Conservation (phyloP, 768 basidiomycete species). For the Hygrocybe coccinea region DNA sequence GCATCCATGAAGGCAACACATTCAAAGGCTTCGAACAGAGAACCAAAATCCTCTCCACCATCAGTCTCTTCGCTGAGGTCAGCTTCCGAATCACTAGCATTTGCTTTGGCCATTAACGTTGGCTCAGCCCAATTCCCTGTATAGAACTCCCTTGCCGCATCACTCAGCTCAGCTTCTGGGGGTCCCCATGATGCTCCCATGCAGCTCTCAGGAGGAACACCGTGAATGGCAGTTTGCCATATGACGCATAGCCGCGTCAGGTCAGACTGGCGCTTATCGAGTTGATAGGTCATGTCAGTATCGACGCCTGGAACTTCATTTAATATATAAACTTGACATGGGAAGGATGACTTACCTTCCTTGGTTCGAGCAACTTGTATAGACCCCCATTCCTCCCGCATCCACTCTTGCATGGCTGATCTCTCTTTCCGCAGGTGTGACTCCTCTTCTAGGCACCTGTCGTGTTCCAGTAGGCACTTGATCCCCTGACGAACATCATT, state of each 20-base stretch:
- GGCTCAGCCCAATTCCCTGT: not conserved
- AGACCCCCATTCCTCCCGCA: conserved; percentile 23
- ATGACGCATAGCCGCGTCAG: not conserved
- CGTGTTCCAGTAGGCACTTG: not conserved
- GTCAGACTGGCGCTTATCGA: not conserved
- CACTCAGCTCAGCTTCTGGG: not conserved
- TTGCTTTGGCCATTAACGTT: too few species aligned
- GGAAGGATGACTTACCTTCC: not conserved
- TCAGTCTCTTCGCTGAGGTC: too few species aligned
- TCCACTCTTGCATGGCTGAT: conserved; percentile 23
- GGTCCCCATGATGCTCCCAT: not conserved
- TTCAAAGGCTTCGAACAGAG: too few species aligned
- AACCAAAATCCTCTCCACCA: too few species aligned
- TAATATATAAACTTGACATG: not conserved
- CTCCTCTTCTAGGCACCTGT: conserved; percentile 8
- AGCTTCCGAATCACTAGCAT: too few species aligned
- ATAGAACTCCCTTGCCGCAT: not conserved
- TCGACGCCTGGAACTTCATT: not conserved
- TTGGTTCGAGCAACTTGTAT: not conserved
- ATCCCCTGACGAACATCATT: conserved; percentile 2
- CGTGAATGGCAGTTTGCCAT: not conserved
- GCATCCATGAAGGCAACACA: too few species aligned
- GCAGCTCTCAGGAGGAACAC: not conserved
- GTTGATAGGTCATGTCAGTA: not conserved
- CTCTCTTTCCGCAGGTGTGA: conserved; percentile 15